Evolutionary conservation across 2,329 filamentous ascomycete genomes (phyloP).

Genomic region (Myriosclerotinia scirpicola): DNA sequence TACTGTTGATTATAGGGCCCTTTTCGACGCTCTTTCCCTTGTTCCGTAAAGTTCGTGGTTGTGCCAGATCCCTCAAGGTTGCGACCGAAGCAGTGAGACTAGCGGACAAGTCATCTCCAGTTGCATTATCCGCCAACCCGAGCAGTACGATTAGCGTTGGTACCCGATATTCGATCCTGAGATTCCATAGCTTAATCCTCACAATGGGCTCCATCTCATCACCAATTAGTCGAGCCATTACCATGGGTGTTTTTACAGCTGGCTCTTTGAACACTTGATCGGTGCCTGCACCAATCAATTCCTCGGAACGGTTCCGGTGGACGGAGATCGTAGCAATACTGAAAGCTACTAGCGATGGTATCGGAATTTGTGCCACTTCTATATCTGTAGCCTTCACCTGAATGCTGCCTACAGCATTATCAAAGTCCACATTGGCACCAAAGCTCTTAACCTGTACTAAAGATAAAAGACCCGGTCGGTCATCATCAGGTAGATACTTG

Average conservation of each 20-base stretch:
- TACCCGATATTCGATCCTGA: slow-evolving; percentile 86
- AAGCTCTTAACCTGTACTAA: slow-evolving; percentile 66
- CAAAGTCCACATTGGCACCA: slow-evolving; percentile 61
- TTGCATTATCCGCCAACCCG: slow-evolving; percentile 65
- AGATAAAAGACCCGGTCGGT: slow-evolving; percentile 82
- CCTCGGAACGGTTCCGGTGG: slow-evolving; percentile 65
- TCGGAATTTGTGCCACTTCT: slow-evolving; percentile 76
- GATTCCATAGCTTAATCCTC: slow-evolving; percentile 81
- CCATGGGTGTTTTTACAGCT: slow-evolving; percentile 55
- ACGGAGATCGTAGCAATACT: slow-evolving; percentile 64
- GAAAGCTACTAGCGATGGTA: slow-evolving; percentile 81
- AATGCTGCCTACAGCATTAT: slow-evolving; percentile 66
- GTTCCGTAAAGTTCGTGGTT: slow-evolving; percentile 43
- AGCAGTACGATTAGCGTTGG: slow-evolving; percentile 78
- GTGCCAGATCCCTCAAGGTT: slow-evolving; percentile 67
- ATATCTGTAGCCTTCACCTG: slow-evolving; percentile 59
- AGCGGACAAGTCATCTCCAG: slow-evolving; percentile 70
- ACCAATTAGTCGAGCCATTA: slow-evolving; percentile 88
- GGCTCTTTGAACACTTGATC: slow-evolving; percentile 36
- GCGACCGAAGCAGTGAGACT: slow-evolving; percentile 78
- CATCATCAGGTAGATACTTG: slow-evolving; percentile 94
- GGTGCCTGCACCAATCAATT: slow-evolving; percentile 62
- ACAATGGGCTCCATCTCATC: slow-evolving; percentile 92
- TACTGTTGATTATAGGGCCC: slow-evolving; percentile 13
- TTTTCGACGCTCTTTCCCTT: slow-evolving; percentile 22